phyloP scores from a whole-genome alignment of 345 rosid genomes.

The Syzygium oleosum region DNA sequence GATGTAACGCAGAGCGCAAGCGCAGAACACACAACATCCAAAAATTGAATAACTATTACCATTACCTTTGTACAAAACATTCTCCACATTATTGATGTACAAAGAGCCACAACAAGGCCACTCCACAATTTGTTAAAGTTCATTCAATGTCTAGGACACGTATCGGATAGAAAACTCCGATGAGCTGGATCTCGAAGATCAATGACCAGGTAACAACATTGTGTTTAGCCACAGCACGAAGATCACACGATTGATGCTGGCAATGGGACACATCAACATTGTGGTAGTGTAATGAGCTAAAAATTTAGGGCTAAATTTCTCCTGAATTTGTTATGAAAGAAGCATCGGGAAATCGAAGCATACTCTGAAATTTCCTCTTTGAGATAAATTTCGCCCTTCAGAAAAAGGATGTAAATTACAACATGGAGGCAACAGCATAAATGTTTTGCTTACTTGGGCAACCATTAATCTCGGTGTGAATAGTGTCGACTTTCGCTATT shows the following conservation, averaged over 20 bases:
- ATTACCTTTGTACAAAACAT: background rate
- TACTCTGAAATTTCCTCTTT: background rate
- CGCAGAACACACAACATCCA: conserved; percentile 68
- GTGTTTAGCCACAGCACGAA: conserved; percentile 2
- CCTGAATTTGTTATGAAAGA: conserved; percentile 19
- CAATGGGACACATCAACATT: conserved; percentile 59
- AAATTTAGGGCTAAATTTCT: conserved; percentile 42
- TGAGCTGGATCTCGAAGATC: conserved; percentile 13
- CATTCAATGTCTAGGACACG: background rate
- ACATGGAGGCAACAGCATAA: background rate
- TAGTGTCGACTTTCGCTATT: background rate
- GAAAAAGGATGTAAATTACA: background rate
- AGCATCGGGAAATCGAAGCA: background rate
- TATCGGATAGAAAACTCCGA: conserved; percentile 55
- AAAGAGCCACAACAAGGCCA: background rate
- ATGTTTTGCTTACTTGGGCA: background rate
- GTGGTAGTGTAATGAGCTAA: conserved; percentile 78
- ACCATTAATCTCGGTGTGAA: background rate
- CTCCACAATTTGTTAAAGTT: background rate
- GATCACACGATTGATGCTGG: conserved; percentile 45
- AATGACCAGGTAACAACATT: too few relatives aligned
- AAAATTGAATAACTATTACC: background rate
- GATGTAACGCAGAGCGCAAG: conserved; percentile 50
- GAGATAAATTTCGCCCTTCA: background rate
- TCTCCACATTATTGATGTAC: background rate